These are phyloP conservation scores for Globisporangium echinulatum DNA, from an alignment of 352 stramenopile genomes.

Conservation along the genomic window DNA sequence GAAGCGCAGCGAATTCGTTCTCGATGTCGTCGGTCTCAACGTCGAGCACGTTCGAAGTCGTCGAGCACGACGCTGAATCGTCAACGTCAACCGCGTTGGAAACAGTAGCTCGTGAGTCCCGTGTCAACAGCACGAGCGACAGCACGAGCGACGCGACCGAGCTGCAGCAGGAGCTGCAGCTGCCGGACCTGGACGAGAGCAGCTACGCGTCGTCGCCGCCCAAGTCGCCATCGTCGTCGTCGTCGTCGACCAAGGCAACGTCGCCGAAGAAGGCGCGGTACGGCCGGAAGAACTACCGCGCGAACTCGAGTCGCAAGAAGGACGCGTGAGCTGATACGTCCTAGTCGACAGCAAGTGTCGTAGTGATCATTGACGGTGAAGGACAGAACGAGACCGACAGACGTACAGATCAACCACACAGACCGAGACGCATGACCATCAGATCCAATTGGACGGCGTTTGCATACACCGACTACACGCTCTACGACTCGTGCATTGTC, in stretches of 20 bases:
- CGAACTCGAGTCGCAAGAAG: slow-evolving; percentile 59
- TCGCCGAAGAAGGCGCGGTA: slow-evolving; percentile 57
- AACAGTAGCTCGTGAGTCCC: too few relatives aligned
- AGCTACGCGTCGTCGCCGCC: slow-evolving; percentile 7
- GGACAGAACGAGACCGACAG: too few relatives aligned
- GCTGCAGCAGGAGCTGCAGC: neutral
- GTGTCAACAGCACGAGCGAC: neutral
- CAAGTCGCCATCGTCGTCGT: slow-evolving; percentile 20
- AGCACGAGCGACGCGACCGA: neutral
- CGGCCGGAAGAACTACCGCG: slow-evolving; percentile 71
- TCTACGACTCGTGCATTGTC: neutral
- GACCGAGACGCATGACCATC: too few relatives aligned
- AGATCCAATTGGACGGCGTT: too few relatives aligned
- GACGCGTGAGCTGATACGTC: slow-evolving; percentile 13
- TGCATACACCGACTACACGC: neutral
- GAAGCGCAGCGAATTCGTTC: neutral
- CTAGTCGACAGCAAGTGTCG: too few relatives aligned
- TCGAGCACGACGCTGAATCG: neutral
- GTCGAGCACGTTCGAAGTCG: slow-evolving; percentile 4
- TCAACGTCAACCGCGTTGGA: too few relatives aligned
- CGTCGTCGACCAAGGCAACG: too few relatives aligned
- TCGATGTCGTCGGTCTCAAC: neutral
- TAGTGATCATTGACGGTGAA: too few relatives aligned
- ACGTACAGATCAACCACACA: too few relatives aligned
- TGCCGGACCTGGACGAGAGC: neutral